These are phyloP conservation scores for Cruciata laevipes DNA, from an alignment of 257 asterid genomes.

Conservation along the genomic window DNA sequence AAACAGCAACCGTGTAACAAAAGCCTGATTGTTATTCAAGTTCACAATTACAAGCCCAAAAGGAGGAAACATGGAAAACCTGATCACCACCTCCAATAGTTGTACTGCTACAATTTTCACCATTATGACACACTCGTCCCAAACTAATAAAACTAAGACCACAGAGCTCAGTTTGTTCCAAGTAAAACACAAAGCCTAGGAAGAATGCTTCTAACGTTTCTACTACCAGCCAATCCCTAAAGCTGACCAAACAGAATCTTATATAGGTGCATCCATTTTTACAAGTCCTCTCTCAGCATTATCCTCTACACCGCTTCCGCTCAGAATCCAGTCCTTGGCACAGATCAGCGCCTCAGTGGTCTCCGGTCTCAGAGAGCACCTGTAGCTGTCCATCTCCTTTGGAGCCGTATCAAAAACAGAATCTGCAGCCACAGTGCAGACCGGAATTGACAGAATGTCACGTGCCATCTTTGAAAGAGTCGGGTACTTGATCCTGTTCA, in stretches of 20 bases:
- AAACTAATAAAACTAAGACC: not conserved
- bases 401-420: constrained; percentile 62
- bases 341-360: constrained; percentile 90
- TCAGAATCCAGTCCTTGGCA: constrained; percentile 81
- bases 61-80: too few relatives aligned
- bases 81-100: not conserved
- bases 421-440: constrained; percentile 45
- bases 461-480: constrained; percentile 94
- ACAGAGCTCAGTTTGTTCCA: constrained; percentile 1
- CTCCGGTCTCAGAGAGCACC: constrained; percentile 76
- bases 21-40: not conserved
- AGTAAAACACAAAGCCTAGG: not conserved
- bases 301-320: constrained; percentile 28
- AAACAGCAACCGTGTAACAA: not conserved
- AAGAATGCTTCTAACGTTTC: constrained; percentile 5
- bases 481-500: constrained; percentile 74
- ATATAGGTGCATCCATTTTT: constrained; percentile 73
- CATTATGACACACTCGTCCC: not conserved
- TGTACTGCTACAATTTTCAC: not conserved
- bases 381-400: constrained; percentile 83
- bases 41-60: not conserved
- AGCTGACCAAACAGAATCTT: constrained; percentile 12
- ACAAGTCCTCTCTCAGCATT: constrained; percentile 27
- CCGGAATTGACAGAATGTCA: constrained; percentile 83
- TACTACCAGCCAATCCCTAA: not conserved